Base-by-base conservation (phyloP, 2,329 filamentous ascomycete genomes). In the Alternaria novae-zelandiae region DNA sequence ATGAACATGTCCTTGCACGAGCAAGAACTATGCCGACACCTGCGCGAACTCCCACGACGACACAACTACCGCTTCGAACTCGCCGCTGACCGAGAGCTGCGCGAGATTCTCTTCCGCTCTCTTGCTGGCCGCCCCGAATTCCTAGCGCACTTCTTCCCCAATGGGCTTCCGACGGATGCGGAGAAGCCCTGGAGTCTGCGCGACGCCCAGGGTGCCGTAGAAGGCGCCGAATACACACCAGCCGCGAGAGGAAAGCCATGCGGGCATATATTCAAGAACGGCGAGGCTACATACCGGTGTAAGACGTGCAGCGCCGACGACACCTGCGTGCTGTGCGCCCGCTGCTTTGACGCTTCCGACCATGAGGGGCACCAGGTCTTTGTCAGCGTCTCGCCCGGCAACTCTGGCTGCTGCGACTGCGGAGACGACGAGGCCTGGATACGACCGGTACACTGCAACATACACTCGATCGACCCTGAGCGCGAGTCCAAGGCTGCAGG, bases 381-480 rank as follows among this genome's bases (percentile, higher is more conserved):
- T 74, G 93, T 99, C 62, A 91, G 87, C 61, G 89, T 97, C 50
- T 97, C 94, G 1, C 89, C 91, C 3, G 95, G 95, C 7, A 97
- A 97, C 77, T 96, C 91, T 75, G 95, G 95, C 47, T 98, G 96
- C 82, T 99, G 96, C 80, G 96, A 99, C 81, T 99, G 96, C 77
- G 96, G 96, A 63, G 96, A 99, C 77, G 89, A 91, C 20, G 96
- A 99, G 80, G 96, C 96, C 11, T 99, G 96, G 95, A 89, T 89
- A 77, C 85, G 89, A 51, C 94, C 94, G 46, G 86, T 98, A 68
- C 90, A 92, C 77, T 99, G 96, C 83, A 95, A 94, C 36, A 98
- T 99, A 74, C 96, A 99, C 78, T 95, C 93, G 45, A 86, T 90
- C 12, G 71, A 78, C 30, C 68, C 76, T 25, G 70, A 70, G 36